phyloP scores from a whole-genome alignment of 2,329 filamentous ascomycete genomes.

The Akanthomyces dipterigenus region DNA sequence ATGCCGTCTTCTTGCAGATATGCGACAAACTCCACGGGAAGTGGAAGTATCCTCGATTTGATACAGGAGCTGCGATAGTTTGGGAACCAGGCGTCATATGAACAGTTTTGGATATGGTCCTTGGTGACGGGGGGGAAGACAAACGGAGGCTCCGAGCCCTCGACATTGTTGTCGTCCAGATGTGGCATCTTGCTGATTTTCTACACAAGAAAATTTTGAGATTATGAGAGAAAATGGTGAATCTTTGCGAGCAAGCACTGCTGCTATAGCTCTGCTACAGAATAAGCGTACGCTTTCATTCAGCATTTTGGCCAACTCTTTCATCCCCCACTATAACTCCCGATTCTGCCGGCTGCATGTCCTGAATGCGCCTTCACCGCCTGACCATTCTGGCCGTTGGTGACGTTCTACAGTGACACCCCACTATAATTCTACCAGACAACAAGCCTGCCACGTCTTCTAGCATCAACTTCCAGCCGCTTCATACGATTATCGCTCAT shows the following conservation, averaged over 20 bases:
- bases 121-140: constrained; percentile 79
- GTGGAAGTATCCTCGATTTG: constrained; percentile 76
- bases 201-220: not conserved
- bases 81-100: constrained; percentile 87
- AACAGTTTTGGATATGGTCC: constrained; percentile 87
- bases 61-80: constrained; percentile 76
- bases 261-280: not conserved
- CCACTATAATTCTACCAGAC: not conserved
- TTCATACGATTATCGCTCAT: not conserved
- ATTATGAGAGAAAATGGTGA: not conserved
- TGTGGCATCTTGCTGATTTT: constrained; percentile 27
- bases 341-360: constrained; percentile 2
- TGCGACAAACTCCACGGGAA: constrained; percentile 67
- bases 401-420: constrained; percentile 6
- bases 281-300: not conserved
- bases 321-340: constrained; percentile 8
- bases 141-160: constrained; percentile 24
- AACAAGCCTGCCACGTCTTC: not conserved
- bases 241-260: not conserved
- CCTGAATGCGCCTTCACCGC: constrained; percentile 7
- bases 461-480: not conserved
- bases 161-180: not conserved
- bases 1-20: constrained; percentile 94
- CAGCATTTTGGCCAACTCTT: not conserved
- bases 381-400: not conserved